phyloP scores from a whole-genome alignment of 2,329 filamentous ascomycete genomes.

The Cylindrodendrum hubeiense region DNA sequence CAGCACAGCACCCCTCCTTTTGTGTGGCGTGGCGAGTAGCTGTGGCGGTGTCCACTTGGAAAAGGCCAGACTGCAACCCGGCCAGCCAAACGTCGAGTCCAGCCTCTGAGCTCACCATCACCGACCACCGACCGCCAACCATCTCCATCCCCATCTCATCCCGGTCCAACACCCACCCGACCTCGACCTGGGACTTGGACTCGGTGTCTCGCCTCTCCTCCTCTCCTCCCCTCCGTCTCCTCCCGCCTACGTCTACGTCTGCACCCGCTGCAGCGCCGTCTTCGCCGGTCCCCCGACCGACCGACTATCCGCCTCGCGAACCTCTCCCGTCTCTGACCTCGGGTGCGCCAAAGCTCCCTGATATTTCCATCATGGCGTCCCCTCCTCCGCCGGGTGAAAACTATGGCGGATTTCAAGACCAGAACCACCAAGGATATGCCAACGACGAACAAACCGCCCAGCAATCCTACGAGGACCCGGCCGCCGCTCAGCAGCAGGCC shows the following conservation, averaged over 20 bases:
- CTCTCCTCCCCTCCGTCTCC: conserved; percentile 4
- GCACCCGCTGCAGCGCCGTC: conserved; percentile 25
- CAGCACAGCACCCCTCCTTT: conserved; percentile 39
- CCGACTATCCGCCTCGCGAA: conserved; percentile 3
- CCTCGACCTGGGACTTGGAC: conserved; percentile 41
- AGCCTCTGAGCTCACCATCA: conserved; percentile 43
- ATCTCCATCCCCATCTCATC: conserved; percentile 32
- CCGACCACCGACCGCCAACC: conserved; percentile 30
- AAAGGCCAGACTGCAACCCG: conserved; percentile 44
- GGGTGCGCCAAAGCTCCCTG: conserved; percentile 44
- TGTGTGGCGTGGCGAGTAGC: conserved; percentile 34
- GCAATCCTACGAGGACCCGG: conserved; percentile 53
- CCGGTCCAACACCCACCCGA: conserved; percentile 35
- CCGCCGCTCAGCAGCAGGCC: conserved; percentile 43
- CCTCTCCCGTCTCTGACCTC: conserved; percentile 28
- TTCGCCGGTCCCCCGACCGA: conserved; percentile 29
- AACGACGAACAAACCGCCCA: conserved; percentile 55
- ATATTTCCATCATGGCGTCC: conserved; percentile 64
- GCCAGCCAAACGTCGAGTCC: conserved; percentile 24
- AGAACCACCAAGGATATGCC: conserved; percentile 62
- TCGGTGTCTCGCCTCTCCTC: conserved; percentile 30
- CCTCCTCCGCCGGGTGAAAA: conserved; percentile 63
- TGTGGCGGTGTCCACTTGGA: conserved; percentile 46
- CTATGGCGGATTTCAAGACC: conserved; percentile 50
- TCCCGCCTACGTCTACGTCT: conserved; percentile 7